Conservation (phyloP, 257 asterid species). For the Anisodus acutangulus region DNA sequence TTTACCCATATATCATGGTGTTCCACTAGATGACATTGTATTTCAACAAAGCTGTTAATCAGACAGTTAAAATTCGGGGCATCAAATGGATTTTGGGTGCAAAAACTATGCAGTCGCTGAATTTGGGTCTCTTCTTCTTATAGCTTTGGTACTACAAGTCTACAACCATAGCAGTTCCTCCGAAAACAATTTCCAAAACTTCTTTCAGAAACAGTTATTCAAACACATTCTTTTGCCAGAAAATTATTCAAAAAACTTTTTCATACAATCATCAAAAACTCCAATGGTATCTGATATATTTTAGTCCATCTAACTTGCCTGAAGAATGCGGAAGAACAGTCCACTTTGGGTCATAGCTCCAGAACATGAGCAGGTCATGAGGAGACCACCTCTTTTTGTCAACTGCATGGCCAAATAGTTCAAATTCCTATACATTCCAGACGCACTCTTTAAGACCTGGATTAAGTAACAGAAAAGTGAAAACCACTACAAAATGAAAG, state of each 20-base stretch:
- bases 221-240: neutral
- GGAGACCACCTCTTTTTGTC: conserved; percentile 78
- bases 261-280: neutral
- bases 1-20: neutral
- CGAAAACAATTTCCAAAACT: neutral
- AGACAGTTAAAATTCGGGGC: neutral
- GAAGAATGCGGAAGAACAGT: conserved; percentile 69
- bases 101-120: neutral
- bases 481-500: conserved; percentile 17
- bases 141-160: neutral
- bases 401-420: conserved; percentile 90
- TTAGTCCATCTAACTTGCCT: conserved; percentile 53
- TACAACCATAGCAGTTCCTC: neutral
- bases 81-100: conserved; percentile 10
- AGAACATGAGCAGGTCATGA: conserved; percentile 98
- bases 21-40: conserved; percentile 18
- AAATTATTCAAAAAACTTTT: conserved; percentile 1
- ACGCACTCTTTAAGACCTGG: conserved; percentile 84
- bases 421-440: conserved; percentile 94
- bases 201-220: neutral
- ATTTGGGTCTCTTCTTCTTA: neutral
- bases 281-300: neutral
- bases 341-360: conserved; percentile 99
- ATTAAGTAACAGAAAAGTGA: conserved; percentile 26
- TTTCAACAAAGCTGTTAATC: conserved; percentile 1